These are phyloP conservation scores for Singerocomus inundabilis DNA, from an alignment of 1,284 basidiomycete species.

Conservation along the genomic window DNA sequence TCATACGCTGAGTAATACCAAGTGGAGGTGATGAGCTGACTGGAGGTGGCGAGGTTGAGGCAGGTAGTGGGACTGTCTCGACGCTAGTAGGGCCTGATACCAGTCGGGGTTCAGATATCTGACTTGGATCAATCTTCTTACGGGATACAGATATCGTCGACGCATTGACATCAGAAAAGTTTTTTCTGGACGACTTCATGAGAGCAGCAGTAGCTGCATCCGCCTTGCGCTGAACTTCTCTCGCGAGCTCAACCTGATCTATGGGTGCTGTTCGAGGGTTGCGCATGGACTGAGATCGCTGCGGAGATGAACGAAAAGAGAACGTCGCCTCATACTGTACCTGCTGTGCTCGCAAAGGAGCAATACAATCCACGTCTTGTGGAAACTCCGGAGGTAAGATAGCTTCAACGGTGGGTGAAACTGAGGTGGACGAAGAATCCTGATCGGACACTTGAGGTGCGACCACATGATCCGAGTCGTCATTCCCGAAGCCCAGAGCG, in stretches of 20 bases:
- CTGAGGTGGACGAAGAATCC: slow-evolving; percentile 23
- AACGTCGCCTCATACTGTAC: slow-evolving; percentile 4
- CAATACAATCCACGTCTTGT: slow-evolving; percentile 21
- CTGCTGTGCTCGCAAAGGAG: slow-evolving; percentile 5
- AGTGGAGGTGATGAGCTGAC: slow-evolving; percentile 34
- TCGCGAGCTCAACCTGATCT: slow-evolving; percentile 52
- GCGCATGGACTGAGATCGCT: slow-evolving; percentile 34
- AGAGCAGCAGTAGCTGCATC: slow-evolving; percentile 70
- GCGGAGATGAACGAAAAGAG: slow-evolving; percentile 26
- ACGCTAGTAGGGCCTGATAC: slow-evolving; percentile 75
- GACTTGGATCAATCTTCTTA: slow-evolving; percentile 63
- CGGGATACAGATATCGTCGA: slow-evolving; percentile 44
- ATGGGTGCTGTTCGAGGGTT: slow-evolving; percentile 40
- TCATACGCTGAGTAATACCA: slow-evolving; percentile 66
- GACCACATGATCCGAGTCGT: slow-evolving; percentile 35
- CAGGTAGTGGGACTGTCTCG: slow-evolving; percentile 66
- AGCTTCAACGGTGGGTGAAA: slow-evolving; percentile 32
- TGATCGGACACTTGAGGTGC: slow-evolving; percentile 19
- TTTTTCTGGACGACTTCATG: slow-evolving; percentile 53
- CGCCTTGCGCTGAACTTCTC: slow-evolving; percentile 66
- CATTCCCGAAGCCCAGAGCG: slow-evolving; percentile 57
- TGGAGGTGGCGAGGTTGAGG: slow-evolving; percentile 34
- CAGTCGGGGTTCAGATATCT: slow-evolving; percentile 72
- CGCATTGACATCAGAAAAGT: slow-evolving; percentile 41
- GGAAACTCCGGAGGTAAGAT: slow-evolving; percentile 26